phyloP scores from a whole-genome alignment of 139 green algal species.

The Chlorella sorokiniana region DNA sequence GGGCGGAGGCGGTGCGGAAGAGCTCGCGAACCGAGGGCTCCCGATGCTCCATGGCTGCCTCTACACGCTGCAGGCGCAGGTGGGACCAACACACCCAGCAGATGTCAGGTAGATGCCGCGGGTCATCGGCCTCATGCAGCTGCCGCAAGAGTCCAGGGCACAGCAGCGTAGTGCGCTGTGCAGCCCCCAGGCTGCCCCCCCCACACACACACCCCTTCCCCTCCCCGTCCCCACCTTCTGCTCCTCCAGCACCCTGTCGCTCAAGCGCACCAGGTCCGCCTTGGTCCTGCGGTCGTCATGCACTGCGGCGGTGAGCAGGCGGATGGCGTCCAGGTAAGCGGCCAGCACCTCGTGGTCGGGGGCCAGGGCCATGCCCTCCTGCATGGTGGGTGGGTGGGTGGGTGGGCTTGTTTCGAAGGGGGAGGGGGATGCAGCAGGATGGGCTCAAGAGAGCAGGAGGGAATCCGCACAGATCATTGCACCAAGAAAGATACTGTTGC shows the following conservation, averaged over 20 bases:
- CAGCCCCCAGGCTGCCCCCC: background rate
- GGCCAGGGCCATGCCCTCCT: background rate
- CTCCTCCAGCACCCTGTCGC: slow-evolving; percentile 22
- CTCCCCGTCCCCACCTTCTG: slow-evolving; percentile 24
- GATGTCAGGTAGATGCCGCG: too few relatives aligned
- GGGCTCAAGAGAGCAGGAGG: background rate
- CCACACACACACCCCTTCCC: background rate
- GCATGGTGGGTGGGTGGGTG: background rate
- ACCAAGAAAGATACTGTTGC: background rate
- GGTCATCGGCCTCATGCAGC: too few relatives aligned
- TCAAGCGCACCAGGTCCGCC: slow-evolving; percentile 35
- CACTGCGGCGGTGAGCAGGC: slow-evolving; percentile 27
- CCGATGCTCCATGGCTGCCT: slow-evolving; percentile 36
- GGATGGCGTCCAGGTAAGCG: slow-evolving; percentile 46
- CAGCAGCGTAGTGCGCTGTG: too few relatives aligned
- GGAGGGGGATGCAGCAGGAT: background rate
- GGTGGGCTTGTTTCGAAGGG: background rate
- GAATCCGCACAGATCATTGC: background rate
- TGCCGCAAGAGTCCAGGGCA: too few relatives aligned
- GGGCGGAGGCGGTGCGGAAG: slow-evolving; percentile 39
- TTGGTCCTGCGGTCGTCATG: slow-evolving; percentile 19
- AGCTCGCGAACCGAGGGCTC: slow-evolving; percentile 49
- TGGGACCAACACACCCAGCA: too few relatives aligned
- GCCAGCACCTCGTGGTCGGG: slow-evolving; percentile 40
- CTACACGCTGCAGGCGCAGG: slow-evolving; percentile 27